Evolutionary conservation across 148 eudicot genomes (phyloP).

Genomic region (Persicaria tinctoria): DNA sequence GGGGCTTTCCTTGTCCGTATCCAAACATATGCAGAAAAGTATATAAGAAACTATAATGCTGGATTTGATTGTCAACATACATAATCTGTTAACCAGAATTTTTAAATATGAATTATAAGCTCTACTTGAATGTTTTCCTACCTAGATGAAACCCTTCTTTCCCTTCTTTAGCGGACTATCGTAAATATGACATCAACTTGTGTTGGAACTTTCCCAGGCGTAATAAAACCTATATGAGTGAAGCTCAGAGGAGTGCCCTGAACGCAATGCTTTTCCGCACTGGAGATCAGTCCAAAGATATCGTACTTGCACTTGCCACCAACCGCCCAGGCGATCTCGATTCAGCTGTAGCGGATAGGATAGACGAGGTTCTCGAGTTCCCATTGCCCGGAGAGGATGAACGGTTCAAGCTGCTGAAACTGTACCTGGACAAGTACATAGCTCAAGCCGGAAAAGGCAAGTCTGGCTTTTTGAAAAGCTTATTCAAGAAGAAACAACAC

Average conservation of each 20-base stretch:
- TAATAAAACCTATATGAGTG: slow-evolving; percentile 97
- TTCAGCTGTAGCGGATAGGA: slow-evolving; percentile 94
- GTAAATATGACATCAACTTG: slow-evolving; percentile 17
- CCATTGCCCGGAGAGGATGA: slow-evolving; percentile 94
- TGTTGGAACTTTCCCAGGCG: slow-evolving; percentile 47
- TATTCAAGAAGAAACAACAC: slow-evolving; percentile 65
- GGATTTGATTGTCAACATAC: background rate
- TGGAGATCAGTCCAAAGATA: slow-evolving; percentile 97
- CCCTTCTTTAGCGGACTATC: too few species aligned
- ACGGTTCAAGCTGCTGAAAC: slow-evolving; percentile 72
- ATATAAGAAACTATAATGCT: background rate
- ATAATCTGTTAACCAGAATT: background rate
- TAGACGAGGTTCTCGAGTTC: slow-evolving; percentile 93
- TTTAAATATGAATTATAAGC: background rate
- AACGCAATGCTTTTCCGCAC: slow-evolving; percentile 94
- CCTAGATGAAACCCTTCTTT: too few species aligned
- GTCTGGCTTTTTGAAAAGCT: slow-evolving; percentile 44
- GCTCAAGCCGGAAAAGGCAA: slow-evolving; percentile 72
- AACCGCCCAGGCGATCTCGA: slow-evolving; percentile 98
- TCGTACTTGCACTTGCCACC: slow-evolving; percentile 92
- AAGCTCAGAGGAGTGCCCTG: slow-evolving; percentile 98
- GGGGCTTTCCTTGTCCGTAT: background rate
- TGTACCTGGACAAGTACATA: slow-evolving; percentile 86
- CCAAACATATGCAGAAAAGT: background rate
- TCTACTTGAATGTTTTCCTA: too few species aligned